phyloP scores from a whole-genome alignment of 2,329 filamentous ascomycete species.

The Thelonectria olida region DNA sequence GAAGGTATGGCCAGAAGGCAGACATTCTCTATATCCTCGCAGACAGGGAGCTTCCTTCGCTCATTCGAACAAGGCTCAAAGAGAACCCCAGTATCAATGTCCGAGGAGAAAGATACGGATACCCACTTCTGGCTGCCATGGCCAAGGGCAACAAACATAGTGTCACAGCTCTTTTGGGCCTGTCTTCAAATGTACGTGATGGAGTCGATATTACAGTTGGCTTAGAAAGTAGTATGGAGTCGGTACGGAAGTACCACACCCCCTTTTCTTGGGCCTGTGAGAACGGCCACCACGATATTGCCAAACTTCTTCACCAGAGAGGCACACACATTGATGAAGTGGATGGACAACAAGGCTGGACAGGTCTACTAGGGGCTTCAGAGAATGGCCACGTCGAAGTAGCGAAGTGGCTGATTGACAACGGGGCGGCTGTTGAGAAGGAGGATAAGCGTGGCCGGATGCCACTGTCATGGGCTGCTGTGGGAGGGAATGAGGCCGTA shows the following conservation, averaged over 20 bases:
- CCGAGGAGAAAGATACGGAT: conserved; percentile 41
- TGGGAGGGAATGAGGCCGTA: too few relatives aligned
- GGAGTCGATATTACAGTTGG: conserved; percentile 13
- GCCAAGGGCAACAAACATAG: conserved; percentile 42
- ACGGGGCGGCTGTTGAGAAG: background rate
- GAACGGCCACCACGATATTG: conserved; percentile 3
- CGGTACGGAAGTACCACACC: conserved; percentile 9
- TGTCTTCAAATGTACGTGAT: conserved; percentile 15
- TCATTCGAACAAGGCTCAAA: conserved; percentile 41
- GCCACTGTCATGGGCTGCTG: background rate
- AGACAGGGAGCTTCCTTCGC: conserved; percentile 31
- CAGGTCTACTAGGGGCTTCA: background rate
- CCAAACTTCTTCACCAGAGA: background rate
- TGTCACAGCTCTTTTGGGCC: conserved; percentile 29
- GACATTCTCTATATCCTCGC: conserved; percentile 49
- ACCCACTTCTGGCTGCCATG: conserved; percentile 48
- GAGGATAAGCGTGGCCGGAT: background rate
- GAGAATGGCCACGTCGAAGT: background rate
- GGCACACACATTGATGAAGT: background rate
- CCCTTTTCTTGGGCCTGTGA: conserved; percentile 39
- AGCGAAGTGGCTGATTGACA: background rate
- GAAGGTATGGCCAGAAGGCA: conserved; percentile 35
- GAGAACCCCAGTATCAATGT: conserved; percentile 22
- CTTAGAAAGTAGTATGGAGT: background rate
- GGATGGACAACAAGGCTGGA: too few relatives aligned